Evolutionary conservation across 1,284 basidiomycete genomes (phyloP), one percentile per base, ranked within the genome.

Genomic region (Termitomyces sp.): DNA sequence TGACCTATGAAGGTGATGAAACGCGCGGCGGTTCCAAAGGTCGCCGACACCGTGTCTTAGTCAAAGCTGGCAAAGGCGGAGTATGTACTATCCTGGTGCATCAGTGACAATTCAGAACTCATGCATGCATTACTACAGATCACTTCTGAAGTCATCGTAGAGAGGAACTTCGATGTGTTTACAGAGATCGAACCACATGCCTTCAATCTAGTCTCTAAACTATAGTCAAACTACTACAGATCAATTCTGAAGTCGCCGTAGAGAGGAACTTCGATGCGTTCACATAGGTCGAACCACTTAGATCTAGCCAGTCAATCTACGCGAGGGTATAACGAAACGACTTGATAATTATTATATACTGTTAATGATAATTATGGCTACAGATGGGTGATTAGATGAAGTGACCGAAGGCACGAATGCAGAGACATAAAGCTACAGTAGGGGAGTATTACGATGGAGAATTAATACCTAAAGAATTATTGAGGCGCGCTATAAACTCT

Each of bases 1-100:
- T 88, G 46, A 78, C 80, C 0, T 87, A 83, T 58, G 83, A 87
- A 65, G 86, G 84, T 7, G 86, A 89, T 65, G 83, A 87, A 68
- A 72, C 76, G 17, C 73, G 82, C 19, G 84, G 83, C 3, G 85
- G 85, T 9, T 68, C 75, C 2, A 70, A 72, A 50, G 86, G 84
- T 3, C 69, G 80, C 26, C 66, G 79, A 19, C 86, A 88, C 68
- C 74, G 86, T 28, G 75, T 74, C 9, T 56, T 76, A 15, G 70
- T 82, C 19, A 76, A 68, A 60, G 66, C 77, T 47, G 71, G 69
- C 15, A 74, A 79, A 61, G 72, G 67, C 54, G 77, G 74, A 54
- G 81, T 83, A 65, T 62, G 79, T 70, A 33, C 7, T 38, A 24
- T 57, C 36, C 28, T 4, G 17, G 4, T 24, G 2, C 41, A 31